Conservation (phyloP, 495 filamentous ascomycete species). For the Penicillium coffeae region DNA sequence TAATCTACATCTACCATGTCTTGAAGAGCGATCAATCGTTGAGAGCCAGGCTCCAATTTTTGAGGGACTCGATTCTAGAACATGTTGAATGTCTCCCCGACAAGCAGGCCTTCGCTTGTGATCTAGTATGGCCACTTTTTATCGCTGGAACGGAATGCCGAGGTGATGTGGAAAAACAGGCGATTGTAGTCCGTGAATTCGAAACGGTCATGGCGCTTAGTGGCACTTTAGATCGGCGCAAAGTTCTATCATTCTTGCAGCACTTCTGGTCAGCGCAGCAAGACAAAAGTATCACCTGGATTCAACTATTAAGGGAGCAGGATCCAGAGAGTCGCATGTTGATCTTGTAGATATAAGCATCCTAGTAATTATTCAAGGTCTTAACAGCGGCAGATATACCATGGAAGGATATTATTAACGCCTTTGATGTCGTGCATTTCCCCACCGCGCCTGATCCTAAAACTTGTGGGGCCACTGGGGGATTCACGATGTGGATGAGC, state of each 20-base stretch:
- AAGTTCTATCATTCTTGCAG: slow-evolving; percentile 19
- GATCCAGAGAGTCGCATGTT: slow-evolving; percentile 5
- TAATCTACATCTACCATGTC: slow-evolving; percentile 9
- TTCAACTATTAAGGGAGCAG: slow-evolving; percentile 12
- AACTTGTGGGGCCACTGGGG: not conserved
- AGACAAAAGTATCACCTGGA: slow-evolving; percentile 7
- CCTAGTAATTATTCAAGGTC: not conserved
- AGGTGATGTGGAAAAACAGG: not conserved
- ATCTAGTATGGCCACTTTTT: slow-evolving; percentile 15
- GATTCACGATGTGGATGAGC: not conserved
- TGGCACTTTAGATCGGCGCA: slow-evolving; percentile 17
- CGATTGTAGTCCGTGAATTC: slow-evolving; percentile 8
- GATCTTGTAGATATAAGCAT: slow-evolving; percentile 4
- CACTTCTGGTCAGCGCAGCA: slow-evolving; percentile 12
- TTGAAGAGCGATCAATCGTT: not conserved
- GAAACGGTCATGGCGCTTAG: slow-evolving; percentile 16
- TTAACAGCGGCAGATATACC: not conserved
- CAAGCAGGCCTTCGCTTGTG: slow-evolving; percentile 3
- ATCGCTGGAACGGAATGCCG: slow-evolving; percentile 11
- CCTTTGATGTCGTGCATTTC: too few relatives aligned
- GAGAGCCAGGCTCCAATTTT: not conserved
- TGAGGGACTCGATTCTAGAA: slow-evolving; percentile 5
- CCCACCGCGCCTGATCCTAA: not conserved
- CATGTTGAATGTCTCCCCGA: not conserved
- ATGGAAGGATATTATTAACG: not conserved